Evolutionary conservation across 352 stramenopile species (phyloP).

Genomic region (Pythium dissimile): DNA sequence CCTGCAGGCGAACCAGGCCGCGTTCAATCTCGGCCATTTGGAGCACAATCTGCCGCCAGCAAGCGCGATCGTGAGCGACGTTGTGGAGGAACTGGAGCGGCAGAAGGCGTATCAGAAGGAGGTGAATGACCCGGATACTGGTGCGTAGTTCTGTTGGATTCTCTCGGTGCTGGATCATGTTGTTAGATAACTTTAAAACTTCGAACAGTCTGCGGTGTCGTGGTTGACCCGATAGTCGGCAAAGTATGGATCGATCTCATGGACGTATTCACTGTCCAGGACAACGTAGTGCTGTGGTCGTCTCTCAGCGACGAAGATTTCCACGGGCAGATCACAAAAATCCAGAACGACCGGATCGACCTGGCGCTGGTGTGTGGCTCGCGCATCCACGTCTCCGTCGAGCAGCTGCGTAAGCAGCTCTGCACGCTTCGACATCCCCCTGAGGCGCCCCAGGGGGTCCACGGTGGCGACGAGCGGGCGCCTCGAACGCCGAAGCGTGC

Average conservation of each 20-base stretch:
- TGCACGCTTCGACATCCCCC: conserved; percentile 39
- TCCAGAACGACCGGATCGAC: conserved; percentile 33
- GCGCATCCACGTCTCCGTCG: conserved; percentile 25
- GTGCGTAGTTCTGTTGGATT: background rate
- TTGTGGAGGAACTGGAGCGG: conserved; percentile 24
- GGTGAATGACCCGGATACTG: conserved; percentile 17
- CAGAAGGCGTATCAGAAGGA: conserved; percentile 15
- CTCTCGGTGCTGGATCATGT: too few relatives aligned
- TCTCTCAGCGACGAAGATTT: conserved; percentile 58
- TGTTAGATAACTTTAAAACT: too few relatives aligned
- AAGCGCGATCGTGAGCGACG: conserved; percentile 35
- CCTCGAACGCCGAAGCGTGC: conserved; percentile 16
- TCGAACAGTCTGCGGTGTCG: conserved; percentile 18
- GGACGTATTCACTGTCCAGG: conserved; percentile 37
- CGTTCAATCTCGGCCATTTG: conserved; percentile 65
- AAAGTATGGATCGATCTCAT: conserved; percentile 16
- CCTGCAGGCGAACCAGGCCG: conserved; percentile 24
- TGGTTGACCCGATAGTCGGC: conserved; percentile 5
- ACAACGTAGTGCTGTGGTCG: conserved; percentile 54
- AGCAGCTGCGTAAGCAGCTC: conserved; percentile 31
- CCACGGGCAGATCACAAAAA: conserved; percentile 41
- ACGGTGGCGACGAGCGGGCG: conserved; percentile 1
- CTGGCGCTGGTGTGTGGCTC: conserved; percentile 56
- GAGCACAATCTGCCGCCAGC: conserved; percentile 33
- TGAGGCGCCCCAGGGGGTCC: background rate